Evolutionary conservation across 768 basidiomycete genomes (phyloP).

Genomic region (Hirschioporus abietinus): DNA sequence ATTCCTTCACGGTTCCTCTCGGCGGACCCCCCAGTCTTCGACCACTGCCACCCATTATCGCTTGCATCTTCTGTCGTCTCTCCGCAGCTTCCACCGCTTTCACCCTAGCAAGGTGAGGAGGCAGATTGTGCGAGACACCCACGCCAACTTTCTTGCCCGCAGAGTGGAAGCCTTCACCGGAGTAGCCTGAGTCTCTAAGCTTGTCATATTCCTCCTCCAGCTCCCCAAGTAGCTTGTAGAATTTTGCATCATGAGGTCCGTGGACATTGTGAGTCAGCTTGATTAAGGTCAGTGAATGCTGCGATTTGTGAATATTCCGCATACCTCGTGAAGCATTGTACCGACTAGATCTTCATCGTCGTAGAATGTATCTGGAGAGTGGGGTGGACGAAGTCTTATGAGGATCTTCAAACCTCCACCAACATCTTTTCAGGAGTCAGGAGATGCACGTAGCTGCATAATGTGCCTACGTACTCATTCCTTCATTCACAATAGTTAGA

Average conservation of each 20-base stretch:
- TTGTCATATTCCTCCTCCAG: constrained; percentile 84
- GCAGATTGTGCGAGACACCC: constrained; percentile 61
- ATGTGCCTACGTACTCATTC: constrained; percentile 15
- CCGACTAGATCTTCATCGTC: constrained; percentile 71
- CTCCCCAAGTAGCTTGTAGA: constrained; percentile 66
- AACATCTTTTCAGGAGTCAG: constrained; percentile 43
- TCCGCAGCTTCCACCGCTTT: constrained; percentile 81
- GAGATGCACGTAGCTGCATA: background rate
- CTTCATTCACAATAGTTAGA: background rate
- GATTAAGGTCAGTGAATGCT: background rate
- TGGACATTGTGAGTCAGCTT: constrained; percentile 88
- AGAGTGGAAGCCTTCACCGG: constrained; percentile 87
- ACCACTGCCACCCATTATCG: constrained; percentile 46
- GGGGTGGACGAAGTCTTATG: constrained; percentile 70
- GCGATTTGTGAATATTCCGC: constrained; percentile 10
- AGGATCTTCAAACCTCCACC: constrained; percentile 81
- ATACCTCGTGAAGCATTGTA: constrained; percentile 89
- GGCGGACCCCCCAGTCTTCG: constrained; percentile 48
- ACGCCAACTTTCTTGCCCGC: constrained; percentile 67
- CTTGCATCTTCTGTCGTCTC: constrained; percentile 47
- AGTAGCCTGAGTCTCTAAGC: constrained; percentile 74
- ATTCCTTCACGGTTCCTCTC: constrained; percentile 30
- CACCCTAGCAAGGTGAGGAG: constrained; percentile 55
- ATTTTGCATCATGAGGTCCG: constrained; percentile 83
- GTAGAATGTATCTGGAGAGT: constrained; percentile 62